Base-by-base conservation (phyloP, 768 basidiomycete species). In the Rhizopogon vesiculosus region DNA sequence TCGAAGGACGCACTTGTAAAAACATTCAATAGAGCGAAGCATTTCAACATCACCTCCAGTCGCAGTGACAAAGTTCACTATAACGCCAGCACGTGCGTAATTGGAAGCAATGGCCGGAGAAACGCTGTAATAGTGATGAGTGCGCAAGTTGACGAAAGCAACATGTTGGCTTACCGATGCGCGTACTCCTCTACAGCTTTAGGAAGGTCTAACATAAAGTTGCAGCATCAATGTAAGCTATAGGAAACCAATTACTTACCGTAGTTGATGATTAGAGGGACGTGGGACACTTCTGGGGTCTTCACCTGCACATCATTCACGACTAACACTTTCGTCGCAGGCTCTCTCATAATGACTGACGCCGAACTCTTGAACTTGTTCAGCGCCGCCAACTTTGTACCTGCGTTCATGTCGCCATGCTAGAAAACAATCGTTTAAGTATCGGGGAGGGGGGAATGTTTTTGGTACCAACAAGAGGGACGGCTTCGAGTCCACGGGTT, bases 21-120 rank as follows among this genome's bases (percentile, higher is more conserved):
- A 96, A 80, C 94, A 96, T 78, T 98, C 96, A 79, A 98, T 98
- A 62, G 91, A 91, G 66, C 96, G 84, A 59, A 98, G 76, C 94
- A 98, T 97, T 76, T 98, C 96, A 54, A 98, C 95, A 69, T 98
- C 96, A 42, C 94, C 95, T 31, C 95, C 94, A 13, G 93, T 94
- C 53, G 95, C 96, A 55, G 95, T 97, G 59, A 98, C 95, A 64
- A 98, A 94, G 71, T 96, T 98, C 66, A 99, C 82, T 57, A 97
- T 82, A 52, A 98, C 90, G 29, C 96, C 97, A 54, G 93, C 89
- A 51, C 93, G 86, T 41, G 86, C 81, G 67, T 92, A 89, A 70
- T 77, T 74, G 46, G 90, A 83, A n/a, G 91, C 87, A 63, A 92
- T 86, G 52, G 93, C 93, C 53, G 91, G 87, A 18, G 91, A 83